Percentiles rank a stretch among this genome's conserved stretches.
Conservation (phyloP, 2,329 filamentous ascomycete genomes). For the Aspergillus fumigatus region DNA sequence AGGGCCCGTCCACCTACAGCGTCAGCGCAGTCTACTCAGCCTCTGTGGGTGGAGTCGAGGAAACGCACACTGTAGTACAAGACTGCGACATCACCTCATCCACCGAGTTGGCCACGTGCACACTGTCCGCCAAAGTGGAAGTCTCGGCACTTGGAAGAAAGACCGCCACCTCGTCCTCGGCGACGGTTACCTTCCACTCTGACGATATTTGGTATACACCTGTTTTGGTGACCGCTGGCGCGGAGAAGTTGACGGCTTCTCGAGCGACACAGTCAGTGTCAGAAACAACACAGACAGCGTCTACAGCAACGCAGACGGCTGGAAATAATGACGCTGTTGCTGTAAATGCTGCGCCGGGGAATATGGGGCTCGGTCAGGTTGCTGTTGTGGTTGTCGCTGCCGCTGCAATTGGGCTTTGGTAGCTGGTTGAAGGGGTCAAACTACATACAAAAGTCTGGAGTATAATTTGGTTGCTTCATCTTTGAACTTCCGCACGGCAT, state of each 20-base stretch:
- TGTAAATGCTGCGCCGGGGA: background rate
- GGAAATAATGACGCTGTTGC: background rate
- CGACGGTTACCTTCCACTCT: slow-evolving; percentile 1
- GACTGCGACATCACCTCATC: slow-evolving; percentile 15
- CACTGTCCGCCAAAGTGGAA: slow-evolving; percentile 1
- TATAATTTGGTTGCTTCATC: background rate
- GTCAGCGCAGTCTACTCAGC: slow-evolving; percentile 9
- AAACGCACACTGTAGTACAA: slow-evolving; percentile 4
- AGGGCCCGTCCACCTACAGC: slow-evolving; percentile 17
- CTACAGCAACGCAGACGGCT: slow-evolving; percentile 1
- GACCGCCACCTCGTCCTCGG: slow-evolving; percentile 3
- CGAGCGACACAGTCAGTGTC: slow-evolving; percentile 6
- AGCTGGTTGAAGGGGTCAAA: background rate
- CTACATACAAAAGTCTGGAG: background rate
- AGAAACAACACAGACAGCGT: too few relatives aligned
- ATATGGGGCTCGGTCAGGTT: slow-evolving; percentile 8
- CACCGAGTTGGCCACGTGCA: slow-evolving; percentile 13
- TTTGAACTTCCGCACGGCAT: background rate
- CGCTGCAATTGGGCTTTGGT: slow-evolving; percentile 24
- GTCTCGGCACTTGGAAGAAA: background rate
- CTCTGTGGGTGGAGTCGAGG: slow-evolving; percentile 1
- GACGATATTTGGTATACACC: slow-evolving; percentile 9
- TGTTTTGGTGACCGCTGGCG: slow-evolving; percentile 14
- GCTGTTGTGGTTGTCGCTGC: slow-evolving; percentile 27
- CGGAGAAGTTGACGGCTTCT: slow-evolving; percentile 12